phyloP scores from a whole-genome alignment of 495 filamentous ascomycete genomes.

The Talaromyces proteolyticus region DNA sequence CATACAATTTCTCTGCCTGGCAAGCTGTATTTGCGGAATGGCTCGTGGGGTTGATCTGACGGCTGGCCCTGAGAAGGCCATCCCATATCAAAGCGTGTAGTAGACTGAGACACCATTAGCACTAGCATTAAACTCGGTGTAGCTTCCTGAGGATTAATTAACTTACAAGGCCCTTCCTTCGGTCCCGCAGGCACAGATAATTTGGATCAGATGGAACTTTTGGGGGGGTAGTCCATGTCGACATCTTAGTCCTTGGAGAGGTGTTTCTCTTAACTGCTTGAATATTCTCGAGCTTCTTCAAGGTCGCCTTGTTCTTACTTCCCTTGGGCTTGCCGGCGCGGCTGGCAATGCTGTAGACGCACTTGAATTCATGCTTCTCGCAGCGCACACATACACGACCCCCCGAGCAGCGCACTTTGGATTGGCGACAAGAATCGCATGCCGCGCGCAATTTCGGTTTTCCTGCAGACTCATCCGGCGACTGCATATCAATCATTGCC shows the following conservation, averaged over 20 bases:
- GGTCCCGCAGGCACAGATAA: neutral
- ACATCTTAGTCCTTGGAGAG: slow-evolving; percentile 1
- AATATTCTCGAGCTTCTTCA: slow-evolving; percentile 35
- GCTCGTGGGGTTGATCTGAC: neutral
- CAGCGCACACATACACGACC: slow-evolving; percentile 37
- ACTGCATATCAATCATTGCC: neutral
- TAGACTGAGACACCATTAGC: neutral
- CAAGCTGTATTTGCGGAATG: neutral
- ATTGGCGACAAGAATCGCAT: slow-evolving; percentile 42
- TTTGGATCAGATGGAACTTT: neutral
- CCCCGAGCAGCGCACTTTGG: slow-evolving; percentile 42
- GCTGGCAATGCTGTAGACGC: slow-evolving; percentile 39
- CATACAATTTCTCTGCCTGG: neutral
- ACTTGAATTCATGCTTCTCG: slow-evolving; percentile 37
- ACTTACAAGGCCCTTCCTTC: neutral
- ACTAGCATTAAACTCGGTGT: neutral
- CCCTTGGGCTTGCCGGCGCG: slow-evolving; percentile 43
- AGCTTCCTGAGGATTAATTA: neutral
- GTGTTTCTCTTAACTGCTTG: slow-evolving; percentile 21
- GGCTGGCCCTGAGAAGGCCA: neutral
- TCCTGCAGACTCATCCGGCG: neutral
- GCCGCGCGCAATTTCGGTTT: slow-evolving; percentile 28
- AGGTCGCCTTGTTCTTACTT: slow-evolving; percentile 39
- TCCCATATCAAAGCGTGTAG: neutral
- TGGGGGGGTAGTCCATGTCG: slow-evolving; percentile 6